phyloP scores from a whole-genome alignment of 345 rosid genomes.

The Noccaea bulbosa region DNA sequence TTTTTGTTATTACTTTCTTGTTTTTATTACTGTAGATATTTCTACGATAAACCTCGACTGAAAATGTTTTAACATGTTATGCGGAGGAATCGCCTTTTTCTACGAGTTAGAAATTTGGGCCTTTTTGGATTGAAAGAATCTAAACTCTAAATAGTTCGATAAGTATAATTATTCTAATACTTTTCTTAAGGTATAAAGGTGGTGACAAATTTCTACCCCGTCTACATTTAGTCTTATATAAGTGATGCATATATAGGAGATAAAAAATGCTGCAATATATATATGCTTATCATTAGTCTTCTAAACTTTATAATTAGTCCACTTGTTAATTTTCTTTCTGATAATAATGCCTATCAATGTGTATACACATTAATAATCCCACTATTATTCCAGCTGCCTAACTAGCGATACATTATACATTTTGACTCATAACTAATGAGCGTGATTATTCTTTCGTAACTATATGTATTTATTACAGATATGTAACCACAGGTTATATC shows the following conservation, averaged over 20 bases:
- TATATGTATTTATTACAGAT: not conserved
- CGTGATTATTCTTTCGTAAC: not conserved
- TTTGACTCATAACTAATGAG: conserved; percentile 11
- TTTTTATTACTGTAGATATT: too few relatives aligned
- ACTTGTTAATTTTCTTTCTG: not conserved
- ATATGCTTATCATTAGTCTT: not conserved
- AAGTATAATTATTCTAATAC: conserved; percentile 27
- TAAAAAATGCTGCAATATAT: not conserved
- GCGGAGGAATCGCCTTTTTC: conserved; percentile 29
- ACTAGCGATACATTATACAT: not conserved
- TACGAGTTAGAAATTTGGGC: conserved; percentile 32
- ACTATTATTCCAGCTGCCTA: not conserved
- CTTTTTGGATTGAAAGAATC: conserved; percentile 28
- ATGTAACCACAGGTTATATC: not conserved
- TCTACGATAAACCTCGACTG: too few relatives aligned
- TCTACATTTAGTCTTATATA: conserved; percentile 32
- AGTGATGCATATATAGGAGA: not conserved
- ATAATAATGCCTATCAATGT: too few relatives aligned
- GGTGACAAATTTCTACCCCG: conserved; percentile 39
- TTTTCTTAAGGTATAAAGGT: conserved; percentile 6
- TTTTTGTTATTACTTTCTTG: too few relatives aligned
- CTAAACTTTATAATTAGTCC: not conserved
- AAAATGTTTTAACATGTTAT: not conserved
- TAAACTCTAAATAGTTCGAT: not conserved
- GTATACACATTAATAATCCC: too few relatives aligned